Conservation (phyloP, 805 yeast genomes). For the Candida hispaniensis region DNA sequence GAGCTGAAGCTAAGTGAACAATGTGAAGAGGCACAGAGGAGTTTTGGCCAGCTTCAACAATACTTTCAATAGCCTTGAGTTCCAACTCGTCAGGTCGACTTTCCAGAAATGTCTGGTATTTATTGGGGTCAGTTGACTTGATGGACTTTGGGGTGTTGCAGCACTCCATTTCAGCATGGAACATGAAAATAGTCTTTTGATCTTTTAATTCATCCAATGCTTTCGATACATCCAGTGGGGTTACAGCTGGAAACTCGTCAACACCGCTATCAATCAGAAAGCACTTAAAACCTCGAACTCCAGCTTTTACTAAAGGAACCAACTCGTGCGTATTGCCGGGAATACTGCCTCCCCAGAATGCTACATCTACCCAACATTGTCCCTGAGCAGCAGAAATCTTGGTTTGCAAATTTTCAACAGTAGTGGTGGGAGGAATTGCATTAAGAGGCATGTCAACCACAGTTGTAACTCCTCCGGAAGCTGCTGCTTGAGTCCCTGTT, state of each 20-base stretch:
- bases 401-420: conserved; percentile 57
- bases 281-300: conserved; percentile 91
- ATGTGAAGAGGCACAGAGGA: conserved; percentile 50
- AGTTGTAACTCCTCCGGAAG: conserved; percentile 92
- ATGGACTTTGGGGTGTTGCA: not conserved
- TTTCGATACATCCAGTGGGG: conserved; percentile 47
- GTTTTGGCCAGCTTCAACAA: conserved; percentile 48
- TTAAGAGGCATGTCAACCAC: conserved; percentile 94
- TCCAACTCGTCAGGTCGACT: conserved; percentile 87
- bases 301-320: conserved; percentile 65
- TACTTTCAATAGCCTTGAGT: conserved; percentile 66
- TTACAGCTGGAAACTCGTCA: conserved; percentile 83
- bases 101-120: conserved; percentile 62
- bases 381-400: conserved; percentile 71
- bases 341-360: conserved; percentile 92
- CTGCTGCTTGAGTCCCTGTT: conserved; percentile 92
- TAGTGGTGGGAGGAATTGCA: conserved; percentile 93
- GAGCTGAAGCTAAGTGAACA: conserved; percentile 80
- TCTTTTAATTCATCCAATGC: conserved; percentile 59
- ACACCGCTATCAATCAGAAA: conserved; percentile 93
- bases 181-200: conserved; percentile 64
- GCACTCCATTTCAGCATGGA: conserved; percentile 77
- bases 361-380: conserved; percentile 87
- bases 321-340: conserved; percentile 66
- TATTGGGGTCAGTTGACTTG: conserved; percentile 34